These are phyloP conservation scores for Parietaria judaica DNA, from an alignment of 306 rosid genomes.

Conservation along the genomic window DNA sequence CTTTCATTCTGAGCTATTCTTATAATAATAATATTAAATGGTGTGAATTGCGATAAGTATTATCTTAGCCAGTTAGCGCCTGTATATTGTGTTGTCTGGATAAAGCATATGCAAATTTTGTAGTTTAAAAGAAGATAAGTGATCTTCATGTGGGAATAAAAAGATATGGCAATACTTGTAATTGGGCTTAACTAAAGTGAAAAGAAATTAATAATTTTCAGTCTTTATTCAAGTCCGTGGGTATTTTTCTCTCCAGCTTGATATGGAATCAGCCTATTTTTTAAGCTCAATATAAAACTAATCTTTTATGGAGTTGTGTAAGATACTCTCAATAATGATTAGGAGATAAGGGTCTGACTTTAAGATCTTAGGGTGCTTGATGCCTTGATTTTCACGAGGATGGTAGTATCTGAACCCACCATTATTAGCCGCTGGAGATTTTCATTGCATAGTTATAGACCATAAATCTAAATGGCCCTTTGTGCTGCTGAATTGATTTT, in stretches of 20 bases:
- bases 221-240: neutral
- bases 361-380: neutral
- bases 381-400: neutral
- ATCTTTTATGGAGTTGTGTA: neutral
- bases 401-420: neutral
- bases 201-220: neutral
- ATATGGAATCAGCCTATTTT: neutral
- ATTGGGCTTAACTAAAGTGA: neutral
- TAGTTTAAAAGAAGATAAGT: neutral
- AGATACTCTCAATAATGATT: neutral
- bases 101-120: neutral
- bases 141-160: neutral
- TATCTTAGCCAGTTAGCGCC: neutral
- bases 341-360: too few species aligned
- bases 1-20: neutral
- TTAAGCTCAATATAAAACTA: too few species aligned
- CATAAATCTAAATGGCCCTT: neutral
- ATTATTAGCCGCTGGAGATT: neutral
- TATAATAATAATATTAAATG: neutral
- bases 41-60: neutral
- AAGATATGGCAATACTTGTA: neutral
- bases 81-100: neutral
- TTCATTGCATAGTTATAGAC: neutral
- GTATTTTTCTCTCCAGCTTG: neutral
- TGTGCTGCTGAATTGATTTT: neutral